Percentiles rank a stretch among this genome's conserved stretches.
Conservation (phyloP, 768 basidiomycete species). For the Amanita rimosa region DNA sequence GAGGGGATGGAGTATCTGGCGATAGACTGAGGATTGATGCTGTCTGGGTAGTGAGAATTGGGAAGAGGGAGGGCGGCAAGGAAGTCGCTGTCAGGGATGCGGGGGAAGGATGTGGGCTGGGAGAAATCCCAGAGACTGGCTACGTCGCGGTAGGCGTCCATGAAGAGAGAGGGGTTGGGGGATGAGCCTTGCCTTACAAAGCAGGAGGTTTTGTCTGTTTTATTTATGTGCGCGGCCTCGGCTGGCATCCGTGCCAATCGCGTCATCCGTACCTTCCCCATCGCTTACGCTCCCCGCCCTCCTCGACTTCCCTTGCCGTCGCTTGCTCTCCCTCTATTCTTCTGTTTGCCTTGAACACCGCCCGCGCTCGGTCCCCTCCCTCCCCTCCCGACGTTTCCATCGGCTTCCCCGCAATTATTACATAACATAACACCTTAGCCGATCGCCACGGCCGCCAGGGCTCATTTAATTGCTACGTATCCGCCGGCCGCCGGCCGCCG, state of each 20-base stretch:
- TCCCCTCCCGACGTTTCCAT: background rate
- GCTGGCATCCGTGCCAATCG: slow-evolving; percentile 2
- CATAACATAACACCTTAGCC: background rate
- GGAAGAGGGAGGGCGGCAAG: slow-evolving; percentile 40
- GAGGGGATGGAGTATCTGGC: slow-evolving; percentile 42
- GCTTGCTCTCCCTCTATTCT: background rate
- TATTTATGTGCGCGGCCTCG: slow-evolving; percentile 4
- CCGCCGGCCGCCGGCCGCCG: background rate
- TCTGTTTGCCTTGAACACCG: background rate
- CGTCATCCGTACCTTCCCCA: slow-evolving; percentile 2
- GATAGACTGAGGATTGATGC: slow-evolving; percentile 52
- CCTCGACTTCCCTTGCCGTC: background rate
- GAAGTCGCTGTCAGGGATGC: slow-evolving; percentile 66
- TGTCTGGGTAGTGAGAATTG: slow-evolving; percentile 18
- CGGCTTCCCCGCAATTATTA: background rate
- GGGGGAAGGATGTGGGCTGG: slow-evolving; percentile 45
- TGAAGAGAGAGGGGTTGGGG: slow-evolving; percentile 14
- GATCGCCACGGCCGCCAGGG: background rate
- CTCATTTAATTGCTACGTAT: background rate
- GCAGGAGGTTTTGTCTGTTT: background rate
- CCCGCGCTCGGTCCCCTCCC: background rate
- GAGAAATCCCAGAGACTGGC: slow-evolving; percentile 60
- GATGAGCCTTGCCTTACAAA: slow-evolving; percentile 1
- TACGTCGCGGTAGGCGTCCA: slow-evolving; percentile 39
- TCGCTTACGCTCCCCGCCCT: slow-evolving; percentile 2